A percentile compares a stretch with the other conserved stretches of the same genome.
Conservation (phyloP, 257 asterid species). For the Osmanthus fragrans region DNA sequence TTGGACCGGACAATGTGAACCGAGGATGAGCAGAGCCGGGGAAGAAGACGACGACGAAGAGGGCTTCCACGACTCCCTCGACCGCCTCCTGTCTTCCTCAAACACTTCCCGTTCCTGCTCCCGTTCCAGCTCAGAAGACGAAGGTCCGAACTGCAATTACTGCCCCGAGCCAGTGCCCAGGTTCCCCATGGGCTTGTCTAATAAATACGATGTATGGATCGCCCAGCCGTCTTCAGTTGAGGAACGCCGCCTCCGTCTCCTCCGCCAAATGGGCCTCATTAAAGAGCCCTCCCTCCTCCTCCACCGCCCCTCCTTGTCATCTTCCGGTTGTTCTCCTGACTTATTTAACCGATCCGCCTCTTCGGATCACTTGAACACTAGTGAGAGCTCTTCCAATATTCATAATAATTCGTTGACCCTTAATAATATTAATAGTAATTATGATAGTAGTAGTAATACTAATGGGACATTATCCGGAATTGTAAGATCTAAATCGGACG, state of each 20-base stretch:
- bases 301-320: slow-evolving; percentile 41
- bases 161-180: slow-evolving; percentile 38
- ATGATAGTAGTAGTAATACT: slow-evolving; percentile 19
- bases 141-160: slow-evolving; percentile 31
- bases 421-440: slow-evolving; percentile 11
- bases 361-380: slow-evolving; percentile 36
- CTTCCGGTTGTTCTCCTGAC: background rate
- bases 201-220: slow-evolving; percentile 84
- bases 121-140: slow-evolving; percentile 47
- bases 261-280: slow-evolving; percentile 76
- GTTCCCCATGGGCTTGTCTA: slow-evolving; percentile 58
- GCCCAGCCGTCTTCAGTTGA: slow-evolving; percentile 83
- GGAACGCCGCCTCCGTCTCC: slow-evolving; percentile 80
- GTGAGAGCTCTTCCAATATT: slow-evolving; percentile 17
- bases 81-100: slow-evolving; percentile 74
- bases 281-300: slow-evolving; percentile 73
- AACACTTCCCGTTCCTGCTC: slow-evolving; percentile 78
- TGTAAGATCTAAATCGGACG: slow-evolving; percentile 61
- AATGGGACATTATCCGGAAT: slow-evolving; percentile 33
- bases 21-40: slow-evolving; percentile 67
- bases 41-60: slow-evolving; percentile 63
- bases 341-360: slow-evolving; percentile 19
- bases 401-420: slow-evolving; percentile 8
- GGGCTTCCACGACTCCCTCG: slow-evolving; percentile 73
- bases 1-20: slow-evolving; percentile 47